Evolutionary conservation across 305 asterid genomes (phyloP).

Genomic region (Stenogyne calaminthoides): DNA sequence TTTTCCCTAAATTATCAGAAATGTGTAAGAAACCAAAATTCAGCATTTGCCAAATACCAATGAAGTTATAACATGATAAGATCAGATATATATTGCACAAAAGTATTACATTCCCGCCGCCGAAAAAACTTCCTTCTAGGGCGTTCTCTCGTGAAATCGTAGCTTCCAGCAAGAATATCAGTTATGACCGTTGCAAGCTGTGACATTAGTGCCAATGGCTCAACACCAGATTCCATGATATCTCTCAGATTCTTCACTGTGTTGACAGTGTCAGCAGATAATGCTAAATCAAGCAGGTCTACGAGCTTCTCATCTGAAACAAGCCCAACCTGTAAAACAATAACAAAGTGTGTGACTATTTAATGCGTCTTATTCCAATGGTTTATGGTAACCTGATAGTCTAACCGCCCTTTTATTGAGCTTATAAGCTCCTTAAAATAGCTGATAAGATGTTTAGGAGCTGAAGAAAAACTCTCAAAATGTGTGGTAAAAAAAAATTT

Average conservation of each 20-base stretch:
- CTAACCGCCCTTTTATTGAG: too few relatives aligned
- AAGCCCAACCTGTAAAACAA: conserved; percentile 86
- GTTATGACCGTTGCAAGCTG: conserved; percentile 98
- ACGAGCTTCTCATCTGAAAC: conserved; percentile 93
- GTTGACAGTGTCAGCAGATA: conserved; percentile 96
- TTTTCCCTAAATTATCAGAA: neutral
- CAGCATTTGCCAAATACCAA: neutral
- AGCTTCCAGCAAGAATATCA: conserved; percentile 96
- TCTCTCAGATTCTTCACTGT: conserved; percentile 95
- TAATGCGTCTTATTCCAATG: conserved; percentile 3
- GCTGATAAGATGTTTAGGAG: too few relatives aligned
- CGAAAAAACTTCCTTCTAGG: conserved; percentile 83
- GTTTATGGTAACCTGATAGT: conserved; percentile 3
- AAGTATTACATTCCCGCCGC: conserved; percentile 64
- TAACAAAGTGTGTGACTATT: neutral
- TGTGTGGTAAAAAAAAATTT: too few relatives aligned
- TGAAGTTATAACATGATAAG: conserved; percentile 4
- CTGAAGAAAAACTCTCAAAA: too few relatives aligned
- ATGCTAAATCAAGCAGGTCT: conserved; percentile 92
- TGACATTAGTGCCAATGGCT: conserved; percentile 96
- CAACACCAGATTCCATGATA: conserved; percentile 95
- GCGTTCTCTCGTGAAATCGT: conserved; percentile 64
- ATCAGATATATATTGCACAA: conserved; percentile 23
- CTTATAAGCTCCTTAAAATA: too few relatives aligned
- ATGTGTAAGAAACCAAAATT: neutral